phyloP scores from a whole-genome alignment of 2,329 filamentous ascomycete genomes.

The Colletotrichum sp. region DNA sequence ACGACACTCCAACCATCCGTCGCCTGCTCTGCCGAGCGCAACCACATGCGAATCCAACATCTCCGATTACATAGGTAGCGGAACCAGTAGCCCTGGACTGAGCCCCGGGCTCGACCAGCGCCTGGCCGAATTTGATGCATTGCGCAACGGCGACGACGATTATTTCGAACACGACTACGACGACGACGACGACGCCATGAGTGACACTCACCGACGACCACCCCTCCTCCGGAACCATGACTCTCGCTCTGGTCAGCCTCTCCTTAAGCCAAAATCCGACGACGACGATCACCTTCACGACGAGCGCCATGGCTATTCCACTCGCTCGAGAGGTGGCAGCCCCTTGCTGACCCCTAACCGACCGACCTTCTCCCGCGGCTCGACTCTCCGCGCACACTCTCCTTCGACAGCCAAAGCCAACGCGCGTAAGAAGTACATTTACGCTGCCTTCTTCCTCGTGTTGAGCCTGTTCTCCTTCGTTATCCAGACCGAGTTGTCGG shows the following conservation, averaged over 20 bases:
- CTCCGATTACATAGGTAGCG: slow-evolving; percentile 19
- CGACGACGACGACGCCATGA: slow-evolving; percentile 43
- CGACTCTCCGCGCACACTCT: slow-evolving; percentile 79
- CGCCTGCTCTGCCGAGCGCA: background rate
- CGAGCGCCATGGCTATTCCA: slow-evolving; percentile 23
- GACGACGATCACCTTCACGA: slow-evolving; percentile 32
- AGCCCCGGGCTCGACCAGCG: slow-evolving; percentile 15
- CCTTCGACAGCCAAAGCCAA: slow-evolving; percentile 42
- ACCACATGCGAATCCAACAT: slow-evolving; percentile 22
- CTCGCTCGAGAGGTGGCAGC: slow-evolving; percentile 14
- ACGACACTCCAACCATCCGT: background rate
- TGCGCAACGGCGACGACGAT: slow-evolving; percentile 22
- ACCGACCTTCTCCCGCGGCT: slow-evolving; percentile 50
- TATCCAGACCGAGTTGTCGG: slow-evolving; percentile 92
- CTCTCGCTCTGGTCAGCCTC: slow-evolving; percentile 47
- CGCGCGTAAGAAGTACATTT: slow-evolving; percentile 83
- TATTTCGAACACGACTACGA: slow-evolving; percentile 35
- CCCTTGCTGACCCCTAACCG: slow-evolving; percentile 20
- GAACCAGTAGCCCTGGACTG: slow-evolving; percentile 10
- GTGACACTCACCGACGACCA: slow-evolving; percentile 48
- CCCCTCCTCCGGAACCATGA: slow-evolving; percentile 51
- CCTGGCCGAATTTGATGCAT: slow-evolving; percentile 20
- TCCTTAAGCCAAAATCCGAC: slow-evolving; percentile 39
- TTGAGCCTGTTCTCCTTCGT: slow-evolving; percentile 88
- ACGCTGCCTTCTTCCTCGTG: slow-evolving; percentile 82